phyloP scores from a whole-genome alignment of 169 alveolate species.

The Eimeria praecox region DNA sequence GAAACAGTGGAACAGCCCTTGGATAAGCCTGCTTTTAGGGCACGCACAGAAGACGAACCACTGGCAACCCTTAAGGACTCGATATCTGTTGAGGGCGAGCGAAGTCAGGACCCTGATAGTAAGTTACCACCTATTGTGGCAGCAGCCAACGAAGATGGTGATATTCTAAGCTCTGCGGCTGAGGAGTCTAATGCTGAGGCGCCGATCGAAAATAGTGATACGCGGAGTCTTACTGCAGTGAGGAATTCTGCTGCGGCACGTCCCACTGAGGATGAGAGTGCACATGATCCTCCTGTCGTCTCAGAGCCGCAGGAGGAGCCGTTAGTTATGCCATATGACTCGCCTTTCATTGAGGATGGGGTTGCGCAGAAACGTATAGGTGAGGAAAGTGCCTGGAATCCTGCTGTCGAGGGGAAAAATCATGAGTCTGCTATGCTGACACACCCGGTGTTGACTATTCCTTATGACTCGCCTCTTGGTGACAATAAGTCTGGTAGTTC shows the following conservation, averaged over 20 bases:
- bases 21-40: neutral
- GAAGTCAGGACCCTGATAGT: neutral
- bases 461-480: slow-evolving; percentile 5
- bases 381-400: neutral
- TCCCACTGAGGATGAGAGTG: neutral
- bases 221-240: neutral
- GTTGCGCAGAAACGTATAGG: neutral
- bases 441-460: neutral
- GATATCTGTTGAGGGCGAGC: neutral
- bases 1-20: neutral
- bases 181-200: neutral
- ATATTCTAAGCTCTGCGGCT: neutral
- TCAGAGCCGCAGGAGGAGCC: neutral
- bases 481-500: neutral
- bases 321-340: neutral
- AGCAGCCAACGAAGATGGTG: neutral
- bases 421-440: neutral
- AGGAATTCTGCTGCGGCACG: neutral
- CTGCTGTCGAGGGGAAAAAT: neutral
- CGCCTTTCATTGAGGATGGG: slow-evolving; percentile 4
- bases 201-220: neutral
- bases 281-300: neutral
- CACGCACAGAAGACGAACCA: neutral
- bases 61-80: neutral
- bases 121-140: neutral